Percentiles rank a stretch among this genome's conserved stretches.
These are phyloP conservation scores for Paramarasmius palmivorus DNA, from an alignment of 1,284 basidiomycete genomes.

Conservation along the genomic window DNA sequence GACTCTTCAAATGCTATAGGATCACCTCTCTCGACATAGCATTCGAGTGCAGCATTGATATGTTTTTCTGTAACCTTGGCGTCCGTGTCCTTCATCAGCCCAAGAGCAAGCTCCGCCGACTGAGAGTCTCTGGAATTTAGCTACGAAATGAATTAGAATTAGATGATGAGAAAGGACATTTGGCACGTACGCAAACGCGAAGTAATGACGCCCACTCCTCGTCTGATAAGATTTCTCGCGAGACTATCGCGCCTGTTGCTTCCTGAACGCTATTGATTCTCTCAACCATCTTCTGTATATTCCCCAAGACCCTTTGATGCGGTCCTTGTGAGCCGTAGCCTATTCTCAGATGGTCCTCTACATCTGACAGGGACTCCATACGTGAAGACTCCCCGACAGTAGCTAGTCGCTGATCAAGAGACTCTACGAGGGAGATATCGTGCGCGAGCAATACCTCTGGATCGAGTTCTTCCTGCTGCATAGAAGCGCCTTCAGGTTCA, in stretches of 20 bases:
- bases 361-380: background rate
- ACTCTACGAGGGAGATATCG: slow-evolving; percentile 11
- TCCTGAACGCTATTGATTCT: slow-evolving; percentile 30
- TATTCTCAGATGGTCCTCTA: slow-evolving; percentile 1
- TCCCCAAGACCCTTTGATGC: slow-evolving; percentile 29
- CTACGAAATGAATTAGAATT: slow-evolving; percentile 21
- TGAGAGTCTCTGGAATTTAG: slow-evolving; percentile 30
- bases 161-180: slow-evolving; percentile 1
- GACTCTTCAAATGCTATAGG: slow-evolving; percentile 45
- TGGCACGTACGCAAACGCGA: slow-evolving; percentile 33
- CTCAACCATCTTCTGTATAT: slow-evolving; percentile 28
- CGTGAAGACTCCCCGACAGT: background rate
- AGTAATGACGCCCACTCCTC: slow-evolving; percentile 55
- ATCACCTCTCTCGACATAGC: slow-evolving; percentile 51
- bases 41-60: slow-evolving; percentile 46
- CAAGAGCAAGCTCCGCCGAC: slow-evolving; percentile 33
- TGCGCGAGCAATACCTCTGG: slow-evolving; percentile 17
- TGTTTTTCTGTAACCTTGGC: slow-evolving; percentile 38
- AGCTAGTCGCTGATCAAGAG: background rate
- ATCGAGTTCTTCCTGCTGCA: slow-evolving; percentile 8
- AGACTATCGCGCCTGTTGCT: slow-evolving; percentile 23
- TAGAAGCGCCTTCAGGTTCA: slow-evolving; percentile 4
- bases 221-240: slow-evolving; percentile 42
- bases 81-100: slow-evolving; percentile 35
- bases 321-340: slow-evolving; percentile 11